Percentiles rank a stretch among this genome's conserved stretches.
Conservation (phyloP, 495 filamentous ascomycete species). For the Lindgomyces ingoldianus region DNA sequence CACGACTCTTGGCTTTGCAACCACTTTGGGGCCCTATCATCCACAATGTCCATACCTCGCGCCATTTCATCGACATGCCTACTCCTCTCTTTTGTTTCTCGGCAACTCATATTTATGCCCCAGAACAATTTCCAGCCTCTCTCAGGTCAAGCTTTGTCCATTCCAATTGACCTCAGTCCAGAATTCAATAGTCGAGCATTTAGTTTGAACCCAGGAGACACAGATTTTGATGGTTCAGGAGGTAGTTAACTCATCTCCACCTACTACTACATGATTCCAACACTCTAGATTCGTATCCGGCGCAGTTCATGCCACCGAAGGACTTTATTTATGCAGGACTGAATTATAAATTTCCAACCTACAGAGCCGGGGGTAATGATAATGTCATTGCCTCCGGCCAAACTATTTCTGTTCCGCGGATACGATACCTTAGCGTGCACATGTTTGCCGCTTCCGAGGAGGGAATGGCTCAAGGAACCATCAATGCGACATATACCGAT, state of each 20-base stretch:
- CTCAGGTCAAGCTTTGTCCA: background rate
- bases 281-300: conserved; percentile 49
- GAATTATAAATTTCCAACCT: conserved; percentile 52
- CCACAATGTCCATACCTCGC: no score
- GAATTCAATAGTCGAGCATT: conserved; percentile 1
- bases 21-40: no score
- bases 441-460: conserved; percentile 53
- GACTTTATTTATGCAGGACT: conserved; percentile 49
- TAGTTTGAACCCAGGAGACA: conserved; percentile 34
- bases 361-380: conserved; percentile 49
- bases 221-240: conserved; percentile 47
- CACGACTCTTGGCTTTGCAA: no score
- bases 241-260: conserved; percentile 22
- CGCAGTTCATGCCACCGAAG: conserved; percentile 46
- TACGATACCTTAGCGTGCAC: conserved; percentile 51
- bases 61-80: background rate
- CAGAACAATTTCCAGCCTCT: conserved; percentile 12
- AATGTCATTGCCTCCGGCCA: conserved; percentile 53
- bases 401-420: conserved; percentile 43
- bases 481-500: conserved; percentile 54
- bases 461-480: conserved; percentile 48
- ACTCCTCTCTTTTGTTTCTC: background rate
- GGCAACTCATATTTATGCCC: conserved; percentile 9
- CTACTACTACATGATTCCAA: background rate
- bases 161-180: conserved; percentile 1